A percentile compares a stretch with the other conserved stretches of the same genome.
Conservation (phyloP, 192 early-diverging fungal species). For the Coemansia pectinata region DNA sequence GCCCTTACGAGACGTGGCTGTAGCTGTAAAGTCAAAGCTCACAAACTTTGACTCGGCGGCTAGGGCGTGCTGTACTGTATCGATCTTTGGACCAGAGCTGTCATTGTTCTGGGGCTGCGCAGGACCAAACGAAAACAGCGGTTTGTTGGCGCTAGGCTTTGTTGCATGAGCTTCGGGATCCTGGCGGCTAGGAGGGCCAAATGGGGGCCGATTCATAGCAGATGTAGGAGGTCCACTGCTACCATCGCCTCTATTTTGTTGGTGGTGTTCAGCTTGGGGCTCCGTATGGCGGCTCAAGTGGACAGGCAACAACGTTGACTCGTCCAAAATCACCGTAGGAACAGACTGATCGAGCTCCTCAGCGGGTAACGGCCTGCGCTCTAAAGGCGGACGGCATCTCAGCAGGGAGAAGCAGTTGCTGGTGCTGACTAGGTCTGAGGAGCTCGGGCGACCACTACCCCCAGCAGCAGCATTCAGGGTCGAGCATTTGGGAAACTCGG, state of each 20-base stretch:
- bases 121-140: background rate
- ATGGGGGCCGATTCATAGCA: background rate
- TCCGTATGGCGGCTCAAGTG: background rate
- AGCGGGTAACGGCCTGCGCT: background rate
- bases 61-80: background rate
- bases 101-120: background rate
- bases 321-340: background rate
- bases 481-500: slow-evolving; percentile 38
- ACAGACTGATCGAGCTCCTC: background rate
- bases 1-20: slow-evolving; percentile 10
- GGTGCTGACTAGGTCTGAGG: background rate
- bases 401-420: slow-evolving; percentile 22
- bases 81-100: background rate
- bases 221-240: background rate
- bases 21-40: slow-evolving; percentile 6
- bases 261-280: background rate
- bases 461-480: slow-evolving; percentile 11
- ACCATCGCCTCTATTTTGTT: background rate
- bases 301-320: background rate
- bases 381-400: background rate
- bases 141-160: background rate
- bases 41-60: background rate
- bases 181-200: background rate
- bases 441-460: background rate
- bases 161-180: background rate